phyloP scores from a whole-genome alignment of 257 asterid genomes.

The Ballota nigra region DNA sequence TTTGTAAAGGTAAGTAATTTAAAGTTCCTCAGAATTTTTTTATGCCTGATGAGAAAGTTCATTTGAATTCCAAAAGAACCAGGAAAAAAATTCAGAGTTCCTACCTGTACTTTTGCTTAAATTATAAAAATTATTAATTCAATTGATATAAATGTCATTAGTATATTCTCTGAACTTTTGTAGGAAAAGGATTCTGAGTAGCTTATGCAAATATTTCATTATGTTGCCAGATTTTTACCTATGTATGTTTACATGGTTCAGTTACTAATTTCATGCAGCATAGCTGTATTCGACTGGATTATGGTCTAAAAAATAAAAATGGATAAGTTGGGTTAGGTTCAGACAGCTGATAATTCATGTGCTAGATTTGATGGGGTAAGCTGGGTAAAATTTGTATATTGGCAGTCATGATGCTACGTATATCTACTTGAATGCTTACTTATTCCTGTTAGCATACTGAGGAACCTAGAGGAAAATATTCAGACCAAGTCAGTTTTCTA shows the following conservation, averaged over 20 bases:
- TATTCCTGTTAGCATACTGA: background rate
- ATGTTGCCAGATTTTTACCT: background rate
- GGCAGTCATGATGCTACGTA: background rate
- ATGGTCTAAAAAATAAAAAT: background rate
- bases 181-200: background rate
- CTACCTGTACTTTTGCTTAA: background rate
- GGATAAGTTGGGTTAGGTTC: conserved; percentile 1
- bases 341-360: background rate
- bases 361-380: background rate
- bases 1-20: conserved; percentile 72
- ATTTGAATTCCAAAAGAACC: conserved; percentile 12
- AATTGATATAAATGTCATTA: background rate
- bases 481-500: background rate
- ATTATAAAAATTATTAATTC: background rate
- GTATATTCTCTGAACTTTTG: conserved; percentile 2
- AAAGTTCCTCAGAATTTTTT: conserved; percentile 1
- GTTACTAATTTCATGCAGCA: conserved; percentile 1
- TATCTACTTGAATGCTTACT: background rate
- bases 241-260: background rate
- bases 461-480: background rate
- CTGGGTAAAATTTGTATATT: background rate
- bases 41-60: conserved; percentile 1
- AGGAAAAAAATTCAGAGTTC: background rate
- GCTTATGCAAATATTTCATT: background rate
- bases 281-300: conserved; percentile 1